Percentiles rank a stretch among this genome's conserved stretches.
Evolutionary conservation across 108 stramenopile species (phyloP).

Genomic region (Cyclotella kingstonii): DNA sequence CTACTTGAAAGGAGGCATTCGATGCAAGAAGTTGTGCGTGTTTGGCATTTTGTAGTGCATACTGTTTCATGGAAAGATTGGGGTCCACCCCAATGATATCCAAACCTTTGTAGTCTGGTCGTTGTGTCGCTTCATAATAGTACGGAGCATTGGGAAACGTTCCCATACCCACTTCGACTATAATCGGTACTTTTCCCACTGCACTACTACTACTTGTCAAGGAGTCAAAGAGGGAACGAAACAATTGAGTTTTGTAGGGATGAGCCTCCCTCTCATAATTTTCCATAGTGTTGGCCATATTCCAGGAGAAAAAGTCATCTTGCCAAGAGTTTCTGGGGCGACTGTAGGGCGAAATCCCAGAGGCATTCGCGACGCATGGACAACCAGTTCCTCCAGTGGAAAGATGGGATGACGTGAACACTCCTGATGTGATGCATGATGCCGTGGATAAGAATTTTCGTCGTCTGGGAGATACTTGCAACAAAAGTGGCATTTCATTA

Average conservation of each 20-base stretch:
- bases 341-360: too few species aligned
- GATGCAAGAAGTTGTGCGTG: conserved; percentile 11
- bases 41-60: conserved; percentile 46
- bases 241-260: conserved; percentile 46
- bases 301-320: conserved; percentile 37
- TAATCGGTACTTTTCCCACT: conserved; percentile 17
- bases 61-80: conserved; percentile 49
- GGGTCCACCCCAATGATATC: conserved; percentile 61
- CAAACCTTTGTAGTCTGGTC: conserved; percentile 3
- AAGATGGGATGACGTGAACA: too few species aligned
- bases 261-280: conserved; percentile 46
- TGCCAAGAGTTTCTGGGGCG: conserved; percentile 21
- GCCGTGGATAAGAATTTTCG: too few species aligned
- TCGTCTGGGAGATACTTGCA: too few species aligned
- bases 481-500: too few species aligned
- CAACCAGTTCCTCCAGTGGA: too few species aligned
- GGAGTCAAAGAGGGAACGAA: conserved; percentile 36
- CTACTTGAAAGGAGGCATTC: conserved; percentile 25
- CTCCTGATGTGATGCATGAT: too few species aligned
- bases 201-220: not conserved
- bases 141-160: conserved; percentile 60
- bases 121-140: conserved; percentile 26
- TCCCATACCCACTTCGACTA: conserved; percentile 59
- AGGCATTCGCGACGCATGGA: too few species aligned
- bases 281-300: conserved; percentile 45